These are phyloP conservation scores for Lentinus tigrinus DNA, from an alignment of 768 basidiomycete genomes.

Conservation along the genomic window DNA sequence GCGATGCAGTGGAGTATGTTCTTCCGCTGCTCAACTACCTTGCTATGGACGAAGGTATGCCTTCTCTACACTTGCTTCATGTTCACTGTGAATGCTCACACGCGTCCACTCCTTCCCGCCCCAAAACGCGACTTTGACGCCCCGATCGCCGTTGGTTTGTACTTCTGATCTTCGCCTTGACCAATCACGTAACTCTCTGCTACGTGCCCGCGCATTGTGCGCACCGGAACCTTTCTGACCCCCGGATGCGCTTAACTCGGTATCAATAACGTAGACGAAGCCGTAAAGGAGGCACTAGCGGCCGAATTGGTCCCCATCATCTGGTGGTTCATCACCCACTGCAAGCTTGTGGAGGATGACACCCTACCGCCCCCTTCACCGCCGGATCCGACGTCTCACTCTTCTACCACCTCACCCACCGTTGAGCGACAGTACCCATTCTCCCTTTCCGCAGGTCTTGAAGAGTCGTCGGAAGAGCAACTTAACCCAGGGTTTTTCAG, in stretches of 20 bases:
- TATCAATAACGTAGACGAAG: constrained; percentile 56
- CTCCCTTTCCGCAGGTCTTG: constrained; percentile 1
- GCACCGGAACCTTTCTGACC: not conserved
- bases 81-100: constrained; percentile 8
- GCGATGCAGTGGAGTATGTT: constrained; percentile 91
- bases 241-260: constrained; percentile 3
- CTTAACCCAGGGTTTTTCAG: constrained; percentile 22
- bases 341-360: constrained; percentile 29
- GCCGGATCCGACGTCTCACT: constrained; percentile 8
- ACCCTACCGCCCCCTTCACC: constrained; percentile 4
- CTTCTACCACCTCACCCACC: not conserved
- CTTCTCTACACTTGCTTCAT: not conserved
- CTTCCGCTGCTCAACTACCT: constrained; percentile 84
- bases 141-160: constrained; percentile 1
- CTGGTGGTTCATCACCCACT: constrained; percentile 85
- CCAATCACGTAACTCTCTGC: constrained; percentile 7
- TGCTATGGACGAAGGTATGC: constrained; percentile 81
- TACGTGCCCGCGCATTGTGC: constrained; percentile 1
- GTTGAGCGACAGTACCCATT: not conserved
- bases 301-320: constrained; percentile 76
- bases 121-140: constrained; percentile 4
- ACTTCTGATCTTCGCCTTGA: not conserved
- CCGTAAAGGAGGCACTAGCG: constrained; percentile 85
- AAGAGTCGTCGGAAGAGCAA: not conserved
- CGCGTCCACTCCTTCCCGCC: constrained; percentile 1